Base-by-base conservation (phyloP, 441 rosid species). In the Brassica balearica region DNA sequence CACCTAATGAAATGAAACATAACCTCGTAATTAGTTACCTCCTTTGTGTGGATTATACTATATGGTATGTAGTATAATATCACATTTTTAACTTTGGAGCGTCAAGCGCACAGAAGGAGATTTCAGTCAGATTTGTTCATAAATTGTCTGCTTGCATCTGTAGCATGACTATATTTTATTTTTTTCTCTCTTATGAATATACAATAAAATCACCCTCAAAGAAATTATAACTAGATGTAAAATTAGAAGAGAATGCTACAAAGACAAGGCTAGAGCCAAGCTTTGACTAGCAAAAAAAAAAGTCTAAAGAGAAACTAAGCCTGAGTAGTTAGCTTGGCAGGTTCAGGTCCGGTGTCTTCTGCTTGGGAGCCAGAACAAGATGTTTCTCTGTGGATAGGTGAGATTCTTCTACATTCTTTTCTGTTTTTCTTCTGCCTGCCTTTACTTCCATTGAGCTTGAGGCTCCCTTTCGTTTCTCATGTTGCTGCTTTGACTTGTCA, bases 401-500 rank as follows among this genome's bases (percentile, higher is more conserved):
- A 74, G 89, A 68, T 73, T 86, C 91, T 36, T 85, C 88, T 70
- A 60, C 51, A 69, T 80, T 88, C 6, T 69, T 66, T 53, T 89
- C 96, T 3, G 90, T 75, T 73, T 89, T 92, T 84, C 88, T 87
- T 85, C 87, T 92, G 6, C 71, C 82, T 12, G 73, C 38, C 84
- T 88, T 93, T n/a, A 73, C 72, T 9, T 88, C 91, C 1, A 82
- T 90, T 65, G 68, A 80, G 87, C 86, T 78, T 65, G 82, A 79
- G 73, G 73, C 76, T 58, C 87, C 90, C 82, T 87, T 89, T 76
- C 79, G 72, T 81, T 87, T 89, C 60, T 87, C 96, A 43, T 82
- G 86, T 78, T 17, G 86, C 71, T 69, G 69, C 61, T 75, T 80
- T 41, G 76, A 65, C 38, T 5, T 80, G 53, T 70, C 76, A 41